phyloP scores from a whole-genome alignment of 1,139 yeast genomes.

The Geotrichum bryndzae region DNA sequence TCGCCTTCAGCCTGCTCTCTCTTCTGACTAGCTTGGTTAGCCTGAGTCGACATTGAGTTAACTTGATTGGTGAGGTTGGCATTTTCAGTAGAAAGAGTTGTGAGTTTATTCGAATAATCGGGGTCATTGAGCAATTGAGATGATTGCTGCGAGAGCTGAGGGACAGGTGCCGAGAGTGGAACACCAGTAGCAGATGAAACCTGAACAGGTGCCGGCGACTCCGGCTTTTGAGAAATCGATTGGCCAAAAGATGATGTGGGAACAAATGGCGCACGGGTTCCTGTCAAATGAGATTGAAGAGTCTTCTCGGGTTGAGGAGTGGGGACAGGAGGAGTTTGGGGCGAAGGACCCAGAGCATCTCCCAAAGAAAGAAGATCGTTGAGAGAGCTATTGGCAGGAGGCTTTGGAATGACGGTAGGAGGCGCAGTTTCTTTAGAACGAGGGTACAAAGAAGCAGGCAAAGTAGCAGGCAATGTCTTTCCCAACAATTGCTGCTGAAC shows the following conservation, averaged over 20 bases:
- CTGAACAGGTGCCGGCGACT: conserved; percentile 4
- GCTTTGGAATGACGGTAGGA: conserved; percentile 26
- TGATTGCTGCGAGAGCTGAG: conserved; percentile 27
- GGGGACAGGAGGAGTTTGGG: conserved; percentile 19
- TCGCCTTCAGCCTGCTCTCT: conserved; percentile 74
- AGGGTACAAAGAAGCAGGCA: conserved; percentile 32
- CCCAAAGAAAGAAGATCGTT: conserved; percentile 33
- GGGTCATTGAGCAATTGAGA: conserved; percentile 53
- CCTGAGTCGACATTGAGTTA: conserved; percentile 69
- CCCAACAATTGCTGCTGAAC: conserved; percentile 83
- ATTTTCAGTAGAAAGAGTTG: conserved; percentile 76
- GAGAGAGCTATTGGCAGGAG: conserved; percentile 25
- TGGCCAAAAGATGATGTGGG: conserved; percentile 74
- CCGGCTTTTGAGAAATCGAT: conserved; percentile 39
- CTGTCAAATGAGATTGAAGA: conserved; percentile 28
- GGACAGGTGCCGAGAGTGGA: conserved; percentile 15
- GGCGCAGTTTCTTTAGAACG: conserved; percentile 20
- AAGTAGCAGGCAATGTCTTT: conserved; percentile 56
- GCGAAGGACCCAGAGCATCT: conserved; percentile 38
- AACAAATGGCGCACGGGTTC: conserved; percentile 40
- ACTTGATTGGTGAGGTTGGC: conserved; percentile 86
- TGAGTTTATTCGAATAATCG: conserved; percentile 56
- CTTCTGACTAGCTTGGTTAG: conserved; percentile 62
- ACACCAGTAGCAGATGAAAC: conserved; percentile 16
- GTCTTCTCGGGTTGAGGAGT: conserved; percentile 26